These are phyloP conservation scores for Scenedesmus sp. DNA, from an alignment of 163 green algal genomes.

Conservation along the genomic window DNA sequence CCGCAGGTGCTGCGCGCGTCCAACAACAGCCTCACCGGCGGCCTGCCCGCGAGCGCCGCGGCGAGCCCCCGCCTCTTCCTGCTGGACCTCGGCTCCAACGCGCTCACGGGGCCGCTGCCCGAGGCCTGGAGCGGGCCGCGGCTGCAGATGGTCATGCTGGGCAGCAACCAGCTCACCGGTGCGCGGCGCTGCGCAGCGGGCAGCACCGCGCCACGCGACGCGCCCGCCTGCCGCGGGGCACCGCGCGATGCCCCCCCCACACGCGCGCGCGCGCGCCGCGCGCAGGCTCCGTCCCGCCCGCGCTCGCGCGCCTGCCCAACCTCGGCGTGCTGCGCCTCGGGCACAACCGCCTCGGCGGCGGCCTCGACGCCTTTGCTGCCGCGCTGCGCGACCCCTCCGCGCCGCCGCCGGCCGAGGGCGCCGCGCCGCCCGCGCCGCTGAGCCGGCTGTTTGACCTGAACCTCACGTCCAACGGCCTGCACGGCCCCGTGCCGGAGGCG, in stretches of 20 bases:
- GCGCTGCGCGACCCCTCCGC: constrained; percentile 6
- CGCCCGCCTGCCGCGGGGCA: too few relatives aligned
- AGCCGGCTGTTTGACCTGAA: constrained; percentile 39
- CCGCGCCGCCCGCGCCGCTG: neutral
- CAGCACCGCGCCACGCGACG: too few relatives aligned
- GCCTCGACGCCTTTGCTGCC: constrained; percentile 21
- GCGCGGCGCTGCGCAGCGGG: too few relatives aligned
- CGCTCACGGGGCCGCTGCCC: constrained; percentile 5
- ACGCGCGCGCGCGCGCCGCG: neutral
- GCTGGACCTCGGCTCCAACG: constrained; percentile 29
- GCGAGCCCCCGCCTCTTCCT: neutral
- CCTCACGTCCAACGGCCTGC: constrained; percentile 12
- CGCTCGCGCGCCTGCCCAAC: constrained; percentile 1
- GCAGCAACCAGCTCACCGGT: constrained; percentile 35
- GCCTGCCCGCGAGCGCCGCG: neutral
- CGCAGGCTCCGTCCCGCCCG: constrained; percentile 13
- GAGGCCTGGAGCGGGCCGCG: neutral
- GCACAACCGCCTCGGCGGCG: constrained; percentile 16
- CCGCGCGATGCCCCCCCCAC: too few relatives aligned
- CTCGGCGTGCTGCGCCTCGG: constrained; percentile 32
- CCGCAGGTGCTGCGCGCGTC: constrained; percentile 23
- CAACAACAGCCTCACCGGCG: constrained; percentile 35
- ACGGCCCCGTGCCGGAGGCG: constrained; percentile 6
- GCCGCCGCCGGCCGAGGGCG: neutral
- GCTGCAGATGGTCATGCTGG: constrained; percentile 27